Conservation (phyloP, 257 asterid genomes). For the Cynanchum wilfordii region DNA sequence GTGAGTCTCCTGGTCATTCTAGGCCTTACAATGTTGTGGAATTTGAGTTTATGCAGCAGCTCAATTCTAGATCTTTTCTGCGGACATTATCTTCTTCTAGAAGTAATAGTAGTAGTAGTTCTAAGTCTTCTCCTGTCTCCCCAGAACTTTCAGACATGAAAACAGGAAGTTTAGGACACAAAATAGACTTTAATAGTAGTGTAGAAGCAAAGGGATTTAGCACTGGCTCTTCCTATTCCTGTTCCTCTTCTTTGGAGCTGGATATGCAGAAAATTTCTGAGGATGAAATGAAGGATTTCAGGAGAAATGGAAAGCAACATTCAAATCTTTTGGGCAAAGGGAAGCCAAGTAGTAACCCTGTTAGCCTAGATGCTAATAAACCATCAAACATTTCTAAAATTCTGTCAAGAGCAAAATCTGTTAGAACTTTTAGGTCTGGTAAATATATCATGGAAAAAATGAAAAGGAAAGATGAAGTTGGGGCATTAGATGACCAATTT, state of each 20-base stretch:
- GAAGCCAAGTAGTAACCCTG: constrained; percentile 25
- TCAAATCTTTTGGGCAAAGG: constrained; percentile 29
- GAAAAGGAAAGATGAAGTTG: constrained; percentile 27
- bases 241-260: constrained; percentile 31
- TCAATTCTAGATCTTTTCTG: constrained; percentile 30
- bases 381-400: constrained; percentile 33
- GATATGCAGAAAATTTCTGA: constrained; percentile 21
- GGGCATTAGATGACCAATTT: constrained; percentile 16
- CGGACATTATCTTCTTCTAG: constrained; percentile 16
- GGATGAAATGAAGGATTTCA: constrained; percentile 14
- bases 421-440: constrained; percentile 57
- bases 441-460: constrained; percentile 21
- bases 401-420: constrained; percentile 59
- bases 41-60: constrained; percentile 38
- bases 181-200: constrained; percentile 15
- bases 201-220: constrained; percentile 23
- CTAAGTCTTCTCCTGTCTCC: constrained; percentile 28
- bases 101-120: constrained; percentile 1
- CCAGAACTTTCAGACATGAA: constrained; percentile 26
- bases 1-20: constrained; percentile 25
- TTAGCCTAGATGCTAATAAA: constrained; percentile 35
- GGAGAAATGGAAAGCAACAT: constrained; percentile 26
- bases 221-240: constrained; percentile 24
- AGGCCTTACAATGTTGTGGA: constrained; percentile 62
- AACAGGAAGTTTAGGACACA: constrained; percentile 23